Base-by-base conservation (phyloP, 148 eudicot genomes). In the Silene conica region DNA sequence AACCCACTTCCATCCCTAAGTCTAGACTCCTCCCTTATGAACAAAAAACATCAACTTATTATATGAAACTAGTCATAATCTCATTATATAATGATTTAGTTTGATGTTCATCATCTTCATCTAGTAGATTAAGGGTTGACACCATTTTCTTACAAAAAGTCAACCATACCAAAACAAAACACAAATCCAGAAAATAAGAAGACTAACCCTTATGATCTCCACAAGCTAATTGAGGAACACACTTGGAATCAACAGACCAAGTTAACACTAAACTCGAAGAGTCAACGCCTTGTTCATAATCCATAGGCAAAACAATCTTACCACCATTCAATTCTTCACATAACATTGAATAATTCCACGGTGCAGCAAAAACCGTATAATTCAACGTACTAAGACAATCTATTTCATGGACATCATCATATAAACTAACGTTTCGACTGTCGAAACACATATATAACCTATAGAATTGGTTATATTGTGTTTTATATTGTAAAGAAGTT, bases 371-470 rank as follows among this genome's bases (percentile, higher is more conserved):
- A n/a, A 67, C 26, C 0, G 25, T 67, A 43, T 67, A 67, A 41
- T 12, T 19, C 3, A 1, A 0, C n/a, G 22, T 67, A 41, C 70
- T 67, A 1, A 67, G 70, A 9, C 70, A 67, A 43, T 67, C 16
- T 19, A 67, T 67, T 41, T 6, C 15, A 67, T 67, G 70, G 43
- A 67, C 70, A 67, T 19, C 69, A 31, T 19, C 21, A 67, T 20
- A n/a, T 8, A 20, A 10, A 41, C 11, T 43, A 43, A 1, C 16
- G 3, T 19, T n/a, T 19, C 13, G 12, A 1, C 0, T 8, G 18
- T n/a, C 3, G 1, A 7, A 38, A 43, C 70, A 67, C 20, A 43
- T 67, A 22, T 67, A 67, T 21, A 67, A 41, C 25, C 1, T 67
- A 41, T 67, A 67, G 13, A 18, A n/a, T 43, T 67, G 23, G 20